phyloP scores from a whole-genome alignment of 2,329 filamentous ascomycete species.

The Penicillium paneum region DNA sequence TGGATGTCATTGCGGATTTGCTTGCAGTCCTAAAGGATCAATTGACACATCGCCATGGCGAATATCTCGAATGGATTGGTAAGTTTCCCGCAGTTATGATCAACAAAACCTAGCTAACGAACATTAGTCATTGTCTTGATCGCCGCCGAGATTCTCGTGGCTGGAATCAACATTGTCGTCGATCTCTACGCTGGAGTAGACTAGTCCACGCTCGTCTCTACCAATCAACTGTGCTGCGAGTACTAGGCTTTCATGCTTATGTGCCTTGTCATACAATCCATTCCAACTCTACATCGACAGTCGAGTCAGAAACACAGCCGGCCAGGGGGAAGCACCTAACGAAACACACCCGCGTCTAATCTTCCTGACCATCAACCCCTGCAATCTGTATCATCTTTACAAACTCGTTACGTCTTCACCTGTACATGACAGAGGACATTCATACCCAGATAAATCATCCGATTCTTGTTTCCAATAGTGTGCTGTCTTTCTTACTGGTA shows the following conservation, averaged over 20 bases:
- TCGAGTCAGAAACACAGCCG: neutral
- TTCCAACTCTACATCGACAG: neutral
- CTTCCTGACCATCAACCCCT: neutral
- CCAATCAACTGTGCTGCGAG: neutral
- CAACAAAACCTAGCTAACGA: slow-evolving; percentile 14
- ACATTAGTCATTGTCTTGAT: slow-evolving; percentile 83
- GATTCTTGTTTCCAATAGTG: slow-evolving; percentile 9
- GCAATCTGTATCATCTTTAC: neutral
- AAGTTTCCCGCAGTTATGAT: slow-evolving; percentile 37
- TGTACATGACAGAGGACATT: slow-evolving; percentile 13
- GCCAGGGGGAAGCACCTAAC: too few relatives aligned
- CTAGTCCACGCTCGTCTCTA: slow-evolving; percentile 27
- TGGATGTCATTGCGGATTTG: slow-evolving; percentile 91
- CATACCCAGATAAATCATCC: slow-evolving; percentile 2
- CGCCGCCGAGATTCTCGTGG: slow-evolving; percentile 89
- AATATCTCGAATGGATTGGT: slow-evolving; percentile 89
- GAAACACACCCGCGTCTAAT: neutral
- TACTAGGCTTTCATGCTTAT: neutral
- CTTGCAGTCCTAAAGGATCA: slow-evolving; percentile 93
- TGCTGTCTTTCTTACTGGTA: slow-evolving; percentile 4
- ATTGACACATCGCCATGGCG: slow-evolving; percentile 85
- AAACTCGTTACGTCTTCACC: neutral
- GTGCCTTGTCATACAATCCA: neutral
- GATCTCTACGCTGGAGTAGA: slow-evolving; percentile 75
- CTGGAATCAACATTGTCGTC: slow-evolving; percentile 89